Evolutionary conservation across 192 early-diverging fungal species (phyloP), one percentile per base, ranked within the genome.

Genomic region (Oehlia diaphana): DNA sequence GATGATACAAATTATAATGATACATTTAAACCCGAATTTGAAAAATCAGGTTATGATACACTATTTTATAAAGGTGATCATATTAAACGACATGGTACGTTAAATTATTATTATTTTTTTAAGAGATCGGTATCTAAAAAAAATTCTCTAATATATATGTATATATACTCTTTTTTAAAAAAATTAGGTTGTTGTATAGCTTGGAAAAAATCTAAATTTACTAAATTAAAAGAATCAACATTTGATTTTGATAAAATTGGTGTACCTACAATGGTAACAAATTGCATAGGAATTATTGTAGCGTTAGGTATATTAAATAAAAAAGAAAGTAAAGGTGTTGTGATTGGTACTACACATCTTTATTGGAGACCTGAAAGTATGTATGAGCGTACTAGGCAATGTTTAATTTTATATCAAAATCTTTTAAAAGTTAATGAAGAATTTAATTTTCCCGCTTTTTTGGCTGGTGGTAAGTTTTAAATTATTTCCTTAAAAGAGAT

Each of bases 21-120:
- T 26, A 76, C 75, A 39, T 76, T 76, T 76, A 76, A 64, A 65
- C 62, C 75, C 6, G 63, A 76, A 76, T 76, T 76, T 76, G 75
- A 76, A 14, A 44, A 64, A 39, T 26, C 19, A 9, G 75, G 62
- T 10, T 76, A 76, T 64, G 75, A 63, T 16, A 44, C 37, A 26
- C 14, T 63, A 6, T 76, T 50, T 64, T 53, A 31, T 62, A 50
- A 75, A 62, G 26, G 53, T n/a, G 67, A 37, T 39, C 65, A 63
- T 31, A 31, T 3, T 37, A 74, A 75, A 61, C 63, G 2, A 39
- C 75, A 76, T 44, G 75, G 75, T 76, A 64, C 7, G 23, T 73
- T 50, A 21, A 31, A 14, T 53, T 12, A 23, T 58, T 9, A 2
- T 73, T 53, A 53, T 72, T 69, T 42, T 69, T 69, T 28, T 12